Percentiles rank a stretch among this genome's conserved stretches.
Conservation (phyloP, 352 stramenopile species). For the Phytopythium litorale region DNA sequence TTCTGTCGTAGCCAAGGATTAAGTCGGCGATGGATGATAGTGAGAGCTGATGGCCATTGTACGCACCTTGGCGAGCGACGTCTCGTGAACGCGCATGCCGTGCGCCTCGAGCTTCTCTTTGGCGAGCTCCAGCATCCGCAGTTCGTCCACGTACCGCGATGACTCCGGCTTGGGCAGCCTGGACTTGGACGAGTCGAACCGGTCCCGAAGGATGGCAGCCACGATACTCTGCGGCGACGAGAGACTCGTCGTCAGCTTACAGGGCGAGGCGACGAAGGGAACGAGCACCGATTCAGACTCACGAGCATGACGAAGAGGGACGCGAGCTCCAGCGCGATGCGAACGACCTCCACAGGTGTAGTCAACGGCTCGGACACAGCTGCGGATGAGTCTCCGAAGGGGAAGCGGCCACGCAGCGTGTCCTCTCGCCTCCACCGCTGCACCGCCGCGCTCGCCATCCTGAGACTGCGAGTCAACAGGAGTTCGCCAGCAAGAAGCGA, state of each 20-base stretch:
- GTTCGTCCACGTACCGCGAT: conserved; percentile 20
- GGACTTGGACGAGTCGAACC: conserved; percentile 32
- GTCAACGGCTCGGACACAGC: not conserved
- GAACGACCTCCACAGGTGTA: conserved; percentile 19
- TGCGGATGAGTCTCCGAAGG: not conserved
- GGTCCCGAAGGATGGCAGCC: conserved; percentile 57
- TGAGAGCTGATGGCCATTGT: too few species aligned
- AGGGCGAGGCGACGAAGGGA: not conserved
- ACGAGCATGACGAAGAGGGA: conserved; percentile 46
- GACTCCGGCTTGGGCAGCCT: not conserved
- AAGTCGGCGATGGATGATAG: too few species aligned
- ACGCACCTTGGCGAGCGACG: conserved; percentile 36
- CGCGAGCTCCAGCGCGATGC: conserved; percentile 32
- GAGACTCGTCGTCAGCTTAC: not conserved
- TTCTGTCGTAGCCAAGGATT: conserved; percentile 21
- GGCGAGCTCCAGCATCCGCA: conserved; percentile 46
- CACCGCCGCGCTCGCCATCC: conserved; percentile 2
- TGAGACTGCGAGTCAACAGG: not conserved
- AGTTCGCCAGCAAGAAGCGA: not conserved
- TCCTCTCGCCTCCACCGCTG: conserved; percentile 1
- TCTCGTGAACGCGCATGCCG: conserved; percentile 37
- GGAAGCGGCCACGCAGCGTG: not conserved
- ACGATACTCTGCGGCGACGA: conserved; percentile 38
- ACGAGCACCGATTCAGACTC: conserved; percentile 1
- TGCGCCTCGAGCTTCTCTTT: conserved; percentile 52